Base-by-base conservation (phyloP, 2,329 filamentous ascomycete genomes). In the Fusarium graminum region DNA sequence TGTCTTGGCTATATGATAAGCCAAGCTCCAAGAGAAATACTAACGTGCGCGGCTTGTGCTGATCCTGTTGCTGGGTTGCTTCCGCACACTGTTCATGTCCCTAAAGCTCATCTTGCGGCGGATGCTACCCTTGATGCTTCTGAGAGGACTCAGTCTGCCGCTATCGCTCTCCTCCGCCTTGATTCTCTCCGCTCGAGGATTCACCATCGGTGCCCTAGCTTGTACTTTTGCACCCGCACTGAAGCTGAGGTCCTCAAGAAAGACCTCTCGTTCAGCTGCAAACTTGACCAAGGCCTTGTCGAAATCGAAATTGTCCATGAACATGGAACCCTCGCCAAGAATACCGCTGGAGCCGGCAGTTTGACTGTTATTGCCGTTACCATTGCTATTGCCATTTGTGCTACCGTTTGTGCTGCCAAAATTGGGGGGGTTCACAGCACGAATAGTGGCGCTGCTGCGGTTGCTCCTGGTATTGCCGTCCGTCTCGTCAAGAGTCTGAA, bases 21-120 rank as follows among this genome's bases (percentile, higher is more conserved):
- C 14, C 30, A 42, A 49, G 36, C 38, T 26, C 29, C 22, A 34
- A 34, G 29, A 41, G n/a, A 19, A 57, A 26, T 30, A 61, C 46
- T 43, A 45, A 76, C 77, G 51, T 68, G 78, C 73, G 72, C 78
- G 74, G 50, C 67, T 76, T 13, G 72, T 72, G 36, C 67, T 84
- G 81, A 91, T 86, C 79, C 92, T 90, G 68, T 90, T 83, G 26
- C 89, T 91, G 50, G 93, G 90, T 74, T 95, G 92, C 77, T 93
- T 90, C 82, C 94, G 94, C 82, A 92, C 86, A 80, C 94, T 98
- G 79, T 91, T 97, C 92, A 98, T 96, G 73, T 97, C 95, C 71
- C 90, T 87, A 78, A 94, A 93, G 72, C 94, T 97, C 79, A 99
- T 91, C 74, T 95, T 92, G 77, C 95, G 89, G 66, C 94, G 88